A percentile compares a stretch with the other conserved stretches of the same genome.
These are phyloP conservation scores for Diaporthe humulicola DNA, from an alignment of 2,329 filamentous ascomycete species.

Conservation along the genomic window DNA sequence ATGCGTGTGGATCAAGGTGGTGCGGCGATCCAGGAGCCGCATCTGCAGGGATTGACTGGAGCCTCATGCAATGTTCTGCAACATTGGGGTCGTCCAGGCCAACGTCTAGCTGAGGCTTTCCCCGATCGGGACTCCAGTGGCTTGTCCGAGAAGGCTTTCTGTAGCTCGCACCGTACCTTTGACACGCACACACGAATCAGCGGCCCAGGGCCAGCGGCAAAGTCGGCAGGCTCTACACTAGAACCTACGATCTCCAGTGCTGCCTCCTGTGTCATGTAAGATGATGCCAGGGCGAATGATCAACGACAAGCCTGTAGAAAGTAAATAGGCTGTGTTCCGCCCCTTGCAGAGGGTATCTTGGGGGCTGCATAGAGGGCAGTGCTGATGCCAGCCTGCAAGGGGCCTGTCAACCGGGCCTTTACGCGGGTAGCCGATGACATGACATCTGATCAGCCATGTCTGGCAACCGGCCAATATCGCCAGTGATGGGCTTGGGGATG, in stretches of 20 bases:
- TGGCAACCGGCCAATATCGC: background rate
- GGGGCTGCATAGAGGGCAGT: background rate
- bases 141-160: conserved; percentile 30
- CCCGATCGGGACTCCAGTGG: conserved; percentile 15
- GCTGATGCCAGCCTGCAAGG: background rate
- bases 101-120: conserved; percentile 27
- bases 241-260: background rate
- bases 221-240: background rate
- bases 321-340: background rate
- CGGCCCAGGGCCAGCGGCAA: conserved; percentile 21
- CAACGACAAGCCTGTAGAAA: background rate
- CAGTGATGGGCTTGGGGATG: background rate
- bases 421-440: background rate
- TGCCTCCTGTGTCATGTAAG: conserved; percentile 13
- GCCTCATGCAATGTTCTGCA: conserved; percentile 38
- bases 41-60: conserved; percentile 38
- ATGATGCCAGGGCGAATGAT: background rate
- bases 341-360: background rate
- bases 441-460: conserved; percentile 1
- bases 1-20: conserved; percentile 18
- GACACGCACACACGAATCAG: conserved; percentile 13
- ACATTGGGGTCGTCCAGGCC: conserved; percentile 28
- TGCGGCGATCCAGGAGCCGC: conserved; percentile 38
- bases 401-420: background rate
- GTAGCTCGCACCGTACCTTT: conserved; percentile 14